These are phyloP conservation scores for Vigna angularis DNA, from an alignment of 306 rosid genomes.

Conservation along the genomic window DNA sequence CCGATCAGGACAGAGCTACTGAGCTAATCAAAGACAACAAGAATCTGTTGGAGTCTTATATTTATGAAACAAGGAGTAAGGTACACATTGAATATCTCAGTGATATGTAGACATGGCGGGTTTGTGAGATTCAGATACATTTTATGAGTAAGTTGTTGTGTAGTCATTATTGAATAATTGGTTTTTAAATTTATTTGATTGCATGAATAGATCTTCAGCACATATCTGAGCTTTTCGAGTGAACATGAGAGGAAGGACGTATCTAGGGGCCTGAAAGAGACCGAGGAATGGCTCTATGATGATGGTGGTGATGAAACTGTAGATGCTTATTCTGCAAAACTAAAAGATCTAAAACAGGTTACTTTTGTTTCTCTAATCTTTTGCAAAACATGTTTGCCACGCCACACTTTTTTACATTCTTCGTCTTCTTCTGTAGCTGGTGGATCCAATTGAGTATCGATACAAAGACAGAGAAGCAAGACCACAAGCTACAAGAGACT, in stretches of 20 bases:
- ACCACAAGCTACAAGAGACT: constrained; percentile 62
- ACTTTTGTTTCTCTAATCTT: constrained; percentile 37
- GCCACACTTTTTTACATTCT: constrained; percentile 35
- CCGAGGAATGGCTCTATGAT: constrained; percentile 85
- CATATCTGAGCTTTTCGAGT: constrained; percentile 68
- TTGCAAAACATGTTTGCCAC: background rate
- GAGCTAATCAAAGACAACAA: constrained; percentile 81
- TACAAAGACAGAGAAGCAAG: constrained; percentile 73
- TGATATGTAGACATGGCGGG: constrained; percentile 10
- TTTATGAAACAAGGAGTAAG: constrained; percentile 89
- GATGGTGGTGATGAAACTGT: constrained; percentile 85
- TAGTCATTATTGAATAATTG: constrained; percentile 9
- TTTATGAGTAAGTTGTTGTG: background rate
- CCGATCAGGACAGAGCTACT: constrained; percentile 67
- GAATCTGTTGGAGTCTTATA: constrained; percentile 83
- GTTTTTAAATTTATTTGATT: no score
- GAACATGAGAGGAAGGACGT: constrained; percentile 74
- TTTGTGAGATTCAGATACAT: constrained; percentile 35
- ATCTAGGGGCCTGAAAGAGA: constrained; percentile 69
- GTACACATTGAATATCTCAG: constrained; percentile 52
- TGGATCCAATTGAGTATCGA: constrained; percentile 78
- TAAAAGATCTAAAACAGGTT: constrained; percentile 83
- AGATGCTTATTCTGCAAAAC: constrained; percentile 71
- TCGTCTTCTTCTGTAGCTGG: constrained; percentile 54
- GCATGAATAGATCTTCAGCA: constrained; percentile 69